phyloP scores from a whole-genome alignment of 805 yeast species.

The Ogataea chonburiensis region DNA sequence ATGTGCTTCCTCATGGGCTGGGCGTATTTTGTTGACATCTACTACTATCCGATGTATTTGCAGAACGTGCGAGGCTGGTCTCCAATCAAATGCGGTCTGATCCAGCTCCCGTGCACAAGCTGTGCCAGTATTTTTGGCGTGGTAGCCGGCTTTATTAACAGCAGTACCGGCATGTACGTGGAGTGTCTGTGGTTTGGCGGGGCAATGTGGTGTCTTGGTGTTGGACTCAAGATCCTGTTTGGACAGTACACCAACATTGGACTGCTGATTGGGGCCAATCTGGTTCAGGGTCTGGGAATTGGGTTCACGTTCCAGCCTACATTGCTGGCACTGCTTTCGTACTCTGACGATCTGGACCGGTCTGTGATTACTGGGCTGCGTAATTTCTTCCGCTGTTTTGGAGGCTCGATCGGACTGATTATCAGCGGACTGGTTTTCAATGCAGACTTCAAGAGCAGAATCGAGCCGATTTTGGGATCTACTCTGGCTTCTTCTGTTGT shows the following conservation, averaged over 20 bases:
- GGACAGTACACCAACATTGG: constrained; percentile 32
- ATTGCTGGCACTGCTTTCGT: constrained; percentile 49
- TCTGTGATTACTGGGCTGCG: constrained; percentile 54
- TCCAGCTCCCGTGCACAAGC: constrained; percentile 41
- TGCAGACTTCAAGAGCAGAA: constrained; percentile 7
- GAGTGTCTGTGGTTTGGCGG: constrained; percentile 29
- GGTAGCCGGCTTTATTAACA: constrained; percentile 42
- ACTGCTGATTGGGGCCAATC: constrained; percentile 36
- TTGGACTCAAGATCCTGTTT: constrained; percentile 36
- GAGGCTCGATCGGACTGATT: constrained; percentile 53
- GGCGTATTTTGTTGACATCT: constrained; percentile 44
- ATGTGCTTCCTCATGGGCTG: constrained; percentile 46
- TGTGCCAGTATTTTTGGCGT: constrained; percentile 36
- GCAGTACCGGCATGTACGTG: constrained; percentile 41
- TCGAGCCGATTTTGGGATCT: constrained; percentile 1
- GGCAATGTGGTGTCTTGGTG: constrained; percentile 40
- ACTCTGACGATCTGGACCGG: constrained; percentile 45
- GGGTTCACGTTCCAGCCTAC: constrained; percentile 52
- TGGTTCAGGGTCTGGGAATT: constrained; percentile 40
- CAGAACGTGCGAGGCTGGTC: constrained; percentile 42
- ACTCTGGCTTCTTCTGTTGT: constrained; percentile 2
- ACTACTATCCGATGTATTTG: constrained; percentile 46
- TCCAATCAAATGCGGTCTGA: constrained; percentile 40
- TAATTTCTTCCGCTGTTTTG: constrained; percentile 52
- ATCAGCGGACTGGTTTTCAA: constrained; percentile 17